Evolutionary conservation across 441 rosid genomes (phyloP).

Genomic region (Gossypium davidsonii): DNA sequence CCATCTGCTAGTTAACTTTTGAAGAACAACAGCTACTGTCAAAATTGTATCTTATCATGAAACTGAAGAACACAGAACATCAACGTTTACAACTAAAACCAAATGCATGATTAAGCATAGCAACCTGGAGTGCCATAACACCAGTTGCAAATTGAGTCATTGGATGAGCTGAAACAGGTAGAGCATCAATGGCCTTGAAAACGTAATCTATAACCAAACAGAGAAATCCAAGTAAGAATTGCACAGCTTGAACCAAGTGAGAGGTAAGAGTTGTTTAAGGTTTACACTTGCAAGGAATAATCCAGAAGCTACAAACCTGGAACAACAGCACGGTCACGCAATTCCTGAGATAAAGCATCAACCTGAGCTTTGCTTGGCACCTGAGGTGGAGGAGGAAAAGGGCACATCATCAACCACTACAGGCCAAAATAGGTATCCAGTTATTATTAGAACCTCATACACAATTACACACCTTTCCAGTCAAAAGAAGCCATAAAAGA

Average conservation of each 20-base stretch:
- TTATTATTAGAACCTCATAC: neutral
- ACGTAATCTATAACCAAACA: constrained; percentile 56
- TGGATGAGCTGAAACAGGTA: constrained; percentile 81
- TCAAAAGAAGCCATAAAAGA: constrained; percentile 93
- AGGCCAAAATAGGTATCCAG: neutral
- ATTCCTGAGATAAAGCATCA: constrained; percentile 70
- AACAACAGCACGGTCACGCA: constrained; percentile 68
- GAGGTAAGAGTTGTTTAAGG: neutral
- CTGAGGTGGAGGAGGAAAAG: constrained; percentile 29
- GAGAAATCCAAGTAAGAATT: constrained; percentile 7
- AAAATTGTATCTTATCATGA: neutral
- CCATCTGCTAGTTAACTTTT: neutral
- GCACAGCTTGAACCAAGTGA: constrained; percentile 12
- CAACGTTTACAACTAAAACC: neutral
- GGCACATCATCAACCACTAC: neutral
- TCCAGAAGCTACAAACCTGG: constrained; percentile 54
- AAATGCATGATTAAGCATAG: neutral
- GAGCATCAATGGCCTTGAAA: constrained; percentile 75
- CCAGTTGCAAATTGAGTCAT: constrained; percentile 92
- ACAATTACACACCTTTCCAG: constrained; percentile 61
- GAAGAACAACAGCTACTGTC: neutral
- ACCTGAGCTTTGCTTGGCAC: constrained; percentile 91
- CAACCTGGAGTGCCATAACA: constrained; percentile 97
- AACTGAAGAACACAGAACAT: neutral
- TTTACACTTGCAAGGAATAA: constrained; percentile 1